Evolutionary conservation across 108 stramenopile species (phyloP), one percentile per base, ranked within the genome.

Genomic region (Aureococcus anophagefferens): DNA sequence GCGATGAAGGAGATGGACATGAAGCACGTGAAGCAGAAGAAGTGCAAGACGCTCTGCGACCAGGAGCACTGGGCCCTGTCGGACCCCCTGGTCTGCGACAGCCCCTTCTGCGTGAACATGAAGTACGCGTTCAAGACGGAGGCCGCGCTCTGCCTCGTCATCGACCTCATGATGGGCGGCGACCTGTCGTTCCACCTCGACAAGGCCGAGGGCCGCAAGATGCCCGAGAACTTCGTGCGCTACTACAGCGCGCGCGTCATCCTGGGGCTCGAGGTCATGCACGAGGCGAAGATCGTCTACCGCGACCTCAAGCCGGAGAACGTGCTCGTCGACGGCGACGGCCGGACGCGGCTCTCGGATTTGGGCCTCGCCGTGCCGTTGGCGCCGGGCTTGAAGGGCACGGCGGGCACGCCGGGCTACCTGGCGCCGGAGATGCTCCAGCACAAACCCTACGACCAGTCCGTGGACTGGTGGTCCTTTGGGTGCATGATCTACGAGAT

Each of bases 261-360:
- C 21, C 51, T 59, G 7, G 51, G 51, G 7, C 14, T 59, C 51
- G 51, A 59, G 51, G 51, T n/a, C 25, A 35, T 71, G 5, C 70
- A 71, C 36, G 63, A 71, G 62, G 33, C 34, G n/a, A 62, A 62
- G 36, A 71, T 83, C 35, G 75, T 85, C n/a, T 85, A 83, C 37
- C 68, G 84, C 40, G 84, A 85, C 68, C 67, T 85, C 51, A 85
- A 85, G 71, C 82, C 82, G 0, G 84, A 85, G 72, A 85, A 85
- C 63, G 59, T 85, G 25, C 76, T 85, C 36, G 45, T 85, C 51
- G 82, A 81, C 74, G 75, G 72, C 35, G 46, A 73, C 40, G 84
- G 84, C 5, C 40, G 72, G 28, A 68, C 69, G n/a, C 37, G 65
- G 25, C 72, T 85, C 30, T 74, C 80, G 30, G 84, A 85, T 66